Base-by-base conservation (phyloP, 805 yeast species). In the Myxozyma mucilagina region DNA sequence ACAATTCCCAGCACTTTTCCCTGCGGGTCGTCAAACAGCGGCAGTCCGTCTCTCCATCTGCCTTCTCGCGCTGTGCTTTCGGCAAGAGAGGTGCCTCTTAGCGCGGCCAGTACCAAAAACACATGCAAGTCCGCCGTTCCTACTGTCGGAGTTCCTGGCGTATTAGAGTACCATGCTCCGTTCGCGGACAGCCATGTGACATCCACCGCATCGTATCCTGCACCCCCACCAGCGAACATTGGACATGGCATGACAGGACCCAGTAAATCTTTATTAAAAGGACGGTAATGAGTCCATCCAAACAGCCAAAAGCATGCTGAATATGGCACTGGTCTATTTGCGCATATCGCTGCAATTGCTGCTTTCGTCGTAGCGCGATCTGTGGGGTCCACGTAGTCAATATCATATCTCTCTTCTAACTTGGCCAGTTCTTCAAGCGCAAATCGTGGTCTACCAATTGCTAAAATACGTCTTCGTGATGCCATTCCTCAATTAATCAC, bases 61-160 rank as follows among this genome's bases (percentile, higher is more conserved):
- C 86, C 86, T 39, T 73, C 70, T 5, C 77, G 71, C 55, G 82
- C 69, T 56, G 70, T 69, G 51, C 73, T 71, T 61, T 79, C 83
- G 20, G 84, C 81, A 42, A 68, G 67, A 61, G 73, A 68, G 50
- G 75, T 76, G 69, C 83, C 82, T 61, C 87, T 77, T 69, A 84
- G 68, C 0, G 85, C 80, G 2, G 82, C 82, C 34, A 84, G 64
- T 16, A 84, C 70, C 51, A 84, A 71, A 67, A 78, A 84, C 18
- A 83, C 71, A 45, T 82, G 81, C 13, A 84, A 79, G 65, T 82
- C 86, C 1, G 87, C 87, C 11, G 87, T 84, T 20, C 85, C 82
- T 36, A 77, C 78, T 54, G 80, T 80, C 11, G 82, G 84, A 18
- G 83, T 73, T 6, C 76, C 75, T 3, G 85, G 86, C 29, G 84